Base-by-base conservation (phyloP, 768 basidiomycete genomes). In the Pulveroboletus sp. region DNA sequence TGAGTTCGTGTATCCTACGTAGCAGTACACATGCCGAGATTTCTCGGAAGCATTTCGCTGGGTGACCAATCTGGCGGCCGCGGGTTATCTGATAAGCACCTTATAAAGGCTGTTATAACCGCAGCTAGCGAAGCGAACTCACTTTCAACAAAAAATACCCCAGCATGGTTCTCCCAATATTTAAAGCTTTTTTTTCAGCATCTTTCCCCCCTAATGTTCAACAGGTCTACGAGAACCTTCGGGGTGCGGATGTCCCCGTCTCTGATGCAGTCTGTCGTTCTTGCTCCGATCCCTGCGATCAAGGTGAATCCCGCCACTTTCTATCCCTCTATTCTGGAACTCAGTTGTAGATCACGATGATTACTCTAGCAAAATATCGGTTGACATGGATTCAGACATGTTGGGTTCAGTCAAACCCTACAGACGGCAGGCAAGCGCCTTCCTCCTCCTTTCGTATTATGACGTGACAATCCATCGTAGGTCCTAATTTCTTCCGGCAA, bases 401-500 rank as follows among this genome's bases (percentile, higher is more conserved):
- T 70, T 93, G n/a, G 94, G 93, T 9, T 81, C 83, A 26, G 79
- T 93, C 23, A 87, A 86, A 65, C 85, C 90, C 3, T 93, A 90
- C 66, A 80, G 79, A 32, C 83, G 92, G 20, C 87, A 93, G 75
- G 89, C 86, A 55, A 42, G 74, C 53, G n/a, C 35, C 45, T 27
- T 29, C 10, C 8, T 30, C 11, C 14, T 14, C 10, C 2, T 13
- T 19, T 19, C 17, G 32, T 3, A 41, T 34, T 20, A n/a, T 39
- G 29, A 34, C 14, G 57, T 36, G 46, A 36, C n/a, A 41, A 14
- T 19, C 30, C 43, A 40, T 39, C 20, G 39, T 63, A 93, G 86
- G 76, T 95, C 29, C 74, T 97, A 29, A 88, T 97, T 45, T 93
- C 90, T 1, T 95, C 93, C 0, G 92, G 92, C 6, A 84, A 88